Evolutionary conservation across 1,284 basidiomycete species (phyloP), one percentile per base, ranked within the genome.

Genomic region (Puccinia polysora): DNA sequence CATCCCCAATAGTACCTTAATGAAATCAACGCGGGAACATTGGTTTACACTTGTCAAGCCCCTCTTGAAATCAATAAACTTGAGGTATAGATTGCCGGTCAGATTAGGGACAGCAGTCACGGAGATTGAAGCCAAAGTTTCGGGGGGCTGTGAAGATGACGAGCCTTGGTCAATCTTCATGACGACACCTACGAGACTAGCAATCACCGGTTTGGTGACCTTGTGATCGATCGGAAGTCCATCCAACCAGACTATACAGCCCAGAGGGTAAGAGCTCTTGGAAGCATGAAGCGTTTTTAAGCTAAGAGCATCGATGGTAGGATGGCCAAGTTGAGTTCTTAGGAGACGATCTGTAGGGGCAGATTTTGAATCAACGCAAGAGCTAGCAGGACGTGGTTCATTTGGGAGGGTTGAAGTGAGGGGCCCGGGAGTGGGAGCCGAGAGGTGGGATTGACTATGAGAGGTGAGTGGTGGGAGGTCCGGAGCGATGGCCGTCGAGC

Each of bases 231-330:
- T 53, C 25, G 52, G 52, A 28, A 53, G 52, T 8, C 52, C 52
- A 53, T 53, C 34, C 28, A 53, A 30, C 52, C 52, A 53, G 14
- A 53, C 52, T 53, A 53, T 30, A 18, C 52, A 53, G 18, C 52
- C 52, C n/a, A n/a, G n/a, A n/a, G n/a, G n/a, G n/a, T n/a, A n/a
- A n/a, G n/a, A n/a, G n/a, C n/a, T n/a, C n/a, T n/a, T n/a, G n/a
- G n/a, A n/a, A 53, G 25, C 12, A 53, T 53, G 52, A 30, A 15
- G 23, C 20, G 52, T 30, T 53, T 53, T 53, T 23, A 2, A 15
- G 12, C n/a, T n/a, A n/a, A n/a, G n/a, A n/a, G n/a, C n/a, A n/a
- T n/a, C n/a, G n/a, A n/a, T n/a, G n/a, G n/a, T n/a, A n/a, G n/a
- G n/a, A n/a, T n/a, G n/a, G n/a, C n/a, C n/a, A n/a, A n/a, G n/a